Evolutionary conservation across 495 filamentous ascomycete genomes (phyloP).

Genomic region (Podospora comata): DNA sequence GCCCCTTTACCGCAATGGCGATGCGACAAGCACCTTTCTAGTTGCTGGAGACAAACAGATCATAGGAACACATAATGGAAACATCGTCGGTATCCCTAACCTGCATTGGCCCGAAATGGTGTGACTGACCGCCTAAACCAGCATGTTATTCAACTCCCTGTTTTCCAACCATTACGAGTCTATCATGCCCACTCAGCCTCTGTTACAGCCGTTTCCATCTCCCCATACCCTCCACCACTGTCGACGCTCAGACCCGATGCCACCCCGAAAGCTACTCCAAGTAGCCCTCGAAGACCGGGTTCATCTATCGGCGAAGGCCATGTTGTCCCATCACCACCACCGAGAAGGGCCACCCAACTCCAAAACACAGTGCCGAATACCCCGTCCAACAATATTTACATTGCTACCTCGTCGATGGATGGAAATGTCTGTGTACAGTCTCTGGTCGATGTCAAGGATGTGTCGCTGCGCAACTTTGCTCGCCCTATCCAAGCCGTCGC

Average conservation of each 20-base stretch:
- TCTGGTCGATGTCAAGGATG: constrained; percentile 68
- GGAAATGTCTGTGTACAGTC: constrained; percentile 90
- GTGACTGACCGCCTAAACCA: constrained; percentile 36
- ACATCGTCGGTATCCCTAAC: constrained; percentile 64
- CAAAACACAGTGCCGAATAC: constrained; percentile 55
- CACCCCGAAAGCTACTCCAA: constrained; percentile 45
- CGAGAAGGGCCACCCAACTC: constrained; percentile 46
- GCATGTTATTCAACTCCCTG: constrained; percentile 82
- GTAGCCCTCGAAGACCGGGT: constrained; percentile 35
- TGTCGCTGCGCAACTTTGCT: constrained; percentile 87
- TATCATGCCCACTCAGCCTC: constrained; percentile 93
- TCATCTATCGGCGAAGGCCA: constrained; percentile 48
- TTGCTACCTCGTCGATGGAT: constrained; percentile 91
- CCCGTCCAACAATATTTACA: constrained; percentile 83
- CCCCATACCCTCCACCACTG: constrained; percentile 78
- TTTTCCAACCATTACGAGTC: constrained; percentile 70
- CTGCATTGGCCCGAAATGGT: constrained; percentile 1
- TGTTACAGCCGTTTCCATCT: constrained; percentile 83
- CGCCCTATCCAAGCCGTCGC: constrained; percentile 86
- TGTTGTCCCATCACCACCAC: constrained; percentile 50
- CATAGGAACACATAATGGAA: constrained; percentile 93
- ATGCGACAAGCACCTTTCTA: constrained; percentile 85
- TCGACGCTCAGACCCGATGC: constrained; percentile 55
- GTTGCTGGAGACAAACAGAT: constrained; percentile 93
- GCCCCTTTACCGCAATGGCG: constrained; percentile 85